Conservation (phyloP, 176 grass and related monocot species). For the Aechmea fasciata region DNA sequence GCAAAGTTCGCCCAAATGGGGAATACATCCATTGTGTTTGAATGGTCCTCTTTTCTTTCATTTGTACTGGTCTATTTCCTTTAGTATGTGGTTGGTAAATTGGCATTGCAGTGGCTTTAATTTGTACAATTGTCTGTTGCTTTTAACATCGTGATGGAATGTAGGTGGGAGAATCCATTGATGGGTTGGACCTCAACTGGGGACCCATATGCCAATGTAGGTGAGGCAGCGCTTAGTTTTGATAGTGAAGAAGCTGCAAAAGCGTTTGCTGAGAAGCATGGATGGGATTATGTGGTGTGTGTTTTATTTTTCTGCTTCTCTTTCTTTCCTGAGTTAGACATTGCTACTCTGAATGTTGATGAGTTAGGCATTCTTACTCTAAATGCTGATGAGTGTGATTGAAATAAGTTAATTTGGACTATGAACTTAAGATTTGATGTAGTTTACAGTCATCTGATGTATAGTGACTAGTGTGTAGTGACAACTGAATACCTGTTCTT, state of each 20-base stretch:
- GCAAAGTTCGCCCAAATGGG: background rate
- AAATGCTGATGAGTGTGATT: background rate
- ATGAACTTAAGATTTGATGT: background rate
- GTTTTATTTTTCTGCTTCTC: background rate
- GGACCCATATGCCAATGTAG: conserved; percentile 95
- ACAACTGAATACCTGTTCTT: background rate
- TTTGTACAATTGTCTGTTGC: background rate
- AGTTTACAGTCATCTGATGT: background rate
- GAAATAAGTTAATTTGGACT: background rate
- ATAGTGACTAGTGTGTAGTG: background rate
- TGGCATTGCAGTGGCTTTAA: background rate
- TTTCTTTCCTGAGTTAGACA: conserved; percentile 7
- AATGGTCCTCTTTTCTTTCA: too few species aligned
- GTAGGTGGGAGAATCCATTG: conserved; percentile 97
- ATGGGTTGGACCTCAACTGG: conserved; percentile 99
- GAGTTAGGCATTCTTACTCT: conserved; percentile 15
- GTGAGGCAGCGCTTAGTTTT: conserved; percentile 70
- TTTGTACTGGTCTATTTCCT: background rate
- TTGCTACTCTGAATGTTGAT: background rate
- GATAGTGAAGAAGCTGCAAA: conserved; percentile 78
- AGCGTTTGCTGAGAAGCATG: conserved; percentile 81
- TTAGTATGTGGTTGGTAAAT: background rate
- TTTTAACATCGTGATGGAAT: conserved; percentile 18
- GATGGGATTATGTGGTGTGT: conserved; percentile 91
- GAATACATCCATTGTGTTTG: background rate